Evolutionary conservation across 2,329 filamentous ascomycete genomes (phyloP), one percentile per base, ranked within the genome.

Genomic region (Microcyclosporella mali): DNA sequence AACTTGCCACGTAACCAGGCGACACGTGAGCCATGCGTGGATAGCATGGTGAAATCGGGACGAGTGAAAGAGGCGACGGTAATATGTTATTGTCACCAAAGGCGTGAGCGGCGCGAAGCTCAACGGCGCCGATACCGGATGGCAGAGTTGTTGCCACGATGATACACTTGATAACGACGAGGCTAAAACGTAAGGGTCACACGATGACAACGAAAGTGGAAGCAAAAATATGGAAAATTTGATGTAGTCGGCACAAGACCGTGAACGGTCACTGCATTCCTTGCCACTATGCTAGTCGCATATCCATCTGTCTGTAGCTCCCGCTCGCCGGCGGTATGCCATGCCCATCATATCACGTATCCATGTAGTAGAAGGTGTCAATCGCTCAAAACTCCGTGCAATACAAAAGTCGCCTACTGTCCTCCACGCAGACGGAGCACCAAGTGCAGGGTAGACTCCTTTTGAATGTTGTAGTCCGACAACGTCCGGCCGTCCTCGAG

Each of bases 391-490:
- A 79, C 67, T 95, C 88, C 77, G 94, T 95, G 42, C 88, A 89
- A 37, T 89, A 56, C 95, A 95, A 66, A 95, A 95, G 69, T 56
- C 89, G 87, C 33, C 41, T 51, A 51, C 21, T 65, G 95, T 88
- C 92, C 92, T 80, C 92, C 92, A 81, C 92, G 92, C 49, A 98
- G 88, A 70, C 92, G 88, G 64, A 98, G 84, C 66, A 98, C 92
- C 64, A 97, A 78, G 78, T 98, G 92, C 60, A 98, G 88, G 64
- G 92, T 98, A 62, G 82, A 88, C 83, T 97, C 90, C 85, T 98
- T 98, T 84, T 98, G 92, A 80, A 98, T 97, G 84, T 97, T 98
- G 87, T 98, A 98, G 78, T 98, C 92, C 68, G 86, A 92, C 59
- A 98, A 87, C 64, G 92, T 98, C 66, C 92, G 90, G 71, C 92